Evolutionary conservation across 2,329 filamentous ascomycete genomes (phyloP), one percentile per base, ranked within the genome.

Genomic region (Colletotrichum kahawae): DNA sequence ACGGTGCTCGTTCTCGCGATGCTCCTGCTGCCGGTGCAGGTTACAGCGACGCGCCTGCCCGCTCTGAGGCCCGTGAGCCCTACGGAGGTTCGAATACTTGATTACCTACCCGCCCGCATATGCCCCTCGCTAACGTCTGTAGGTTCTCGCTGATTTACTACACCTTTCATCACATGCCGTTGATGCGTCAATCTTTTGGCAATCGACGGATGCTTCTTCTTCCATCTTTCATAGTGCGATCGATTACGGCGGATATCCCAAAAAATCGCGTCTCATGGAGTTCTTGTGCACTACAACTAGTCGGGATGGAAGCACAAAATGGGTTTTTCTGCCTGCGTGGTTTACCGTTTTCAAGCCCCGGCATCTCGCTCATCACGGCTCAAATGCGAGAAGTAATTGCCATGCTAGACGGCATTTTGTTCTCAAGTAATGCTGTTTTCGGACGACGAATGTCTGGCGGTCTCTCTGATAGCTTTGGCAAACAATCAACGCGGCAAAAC

Each of bases 21-120:
- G 80, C 83, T 48, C 82, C 83, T 60, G 78, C 82, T 43, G 82
- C 81, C 43, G 82, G 82, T 57, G 81, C 83, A 65, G 82, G 82
- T 76, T 88, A 87, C 76, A 79, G 82, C 77, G 86, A 87, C n/a
- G 81, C 82, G 63, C 82, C 84, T 65, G 82, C 86, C 70, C 85
- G 87, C 73, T 83, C 85, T 51, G 86, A 87, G 78, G 82, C 83
- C 36, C 85, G 87, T 27, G 86, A 88, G 77, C 78, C 84, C 70
- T 88, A 87, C 77, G 84, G 83, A 85, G 85, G 85, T 86, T 84
- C 79, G 83, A 77, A 69, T 66, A 76, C 79, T 63, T 65, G 59
- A 70, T 77, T 70, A 77, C 38, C 18, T 16, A 12, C 9, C 51
- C 18, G 24, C 21, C 8, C 14, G 14, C 21, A 31, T 4, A 21